Base-by-base conservation (phyloP, 805 yeast species). In the Kodamaea nitidulidarum region DNA sequence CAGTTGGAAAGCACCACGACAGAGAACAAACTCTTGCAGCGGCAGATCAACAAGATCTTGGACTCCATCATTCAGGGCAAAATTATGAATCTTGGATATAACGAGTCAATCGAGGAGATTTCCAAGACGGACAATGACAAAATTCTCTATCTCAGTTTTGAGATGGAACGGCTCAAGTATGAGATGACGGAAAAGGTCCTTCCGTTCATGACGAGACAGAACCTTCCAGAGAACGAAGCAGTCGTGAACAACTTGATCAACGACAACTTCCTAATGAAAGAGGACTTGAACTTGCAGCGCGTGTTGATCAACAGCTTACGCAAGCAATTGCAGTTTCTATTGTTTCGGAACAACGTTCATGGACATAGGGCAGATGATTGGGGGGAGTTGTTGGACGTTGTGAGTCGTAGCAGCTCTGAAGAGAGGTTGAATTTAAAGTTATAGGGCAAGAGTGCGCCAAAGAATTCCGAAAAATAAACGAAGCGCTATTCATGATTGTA, bases 261-360 rank as follows among this genome's bases (percentile, higher is more conserved):
- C 40, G 72, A 66, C 31, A 64, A 56, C 32, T 60, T 61, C 39
- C 54, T 64, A 42, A 56, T 73, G 55, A 61, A 66, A 40, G 80
- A 75, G 28, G 79, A 75, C 39, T 43, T 75, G 45, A 70, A 62
- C 41, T 52, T 60, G 36, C 79, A 74, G 42, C 49, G 76, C 36
- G 51, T 69, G 39, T 56, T 67, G 24, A 54, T 75, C 32, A 68
- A 65, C 44, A 70, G 74, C 37, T 46, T 75, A 14, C 51, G 79
- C 25, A 76, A 75, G 43, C 80, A 75, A 46, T 54, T 75, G 24
- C 80, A 74, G 44, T 75, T 69, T 44, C 55, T 75, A 45, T 41
- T 73, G 38, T 62, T 73, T 41, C 65, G 68, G 15, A 60, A 75
- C 41, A 61, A 71, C 31, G 49, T 71, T 25, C 28, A 31, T 20